phyloP scores from a whole-genome alignment of 2,329 filamentous ascomycete species.

The Fusarium clavum region DNA sequence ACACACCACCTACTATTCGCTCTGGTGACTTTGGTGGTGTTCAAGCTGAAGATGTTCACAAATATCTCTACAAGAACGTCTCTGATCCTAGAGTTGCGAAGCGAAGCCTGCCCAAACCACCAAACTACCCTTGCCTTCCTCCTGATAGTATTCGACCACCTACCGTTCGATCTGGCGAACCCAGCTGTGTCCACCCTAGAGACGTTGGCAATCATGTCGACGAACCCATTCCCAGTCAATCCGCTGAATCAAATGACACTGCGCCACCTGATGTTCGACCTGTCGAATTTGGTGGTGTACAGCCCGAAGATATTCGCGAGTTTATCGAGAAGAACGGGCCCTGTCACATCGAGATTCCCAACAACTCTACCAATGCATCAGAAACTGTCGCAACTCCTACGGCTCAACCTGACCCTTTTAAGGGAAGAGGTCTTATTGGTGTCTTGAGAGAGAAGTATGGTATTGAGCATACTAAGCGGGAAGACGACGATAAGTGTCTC shows the following conservation, averaged over 20 bases:
- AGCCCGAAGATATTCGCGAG: background rate
- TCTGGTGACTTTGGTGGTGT: background rate
- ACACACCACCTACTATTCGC: background rate
- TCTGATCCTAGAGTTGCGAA: background rate
- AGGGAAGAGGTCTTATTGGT: fast-evolving
- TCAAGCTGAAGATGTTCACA: background rate
- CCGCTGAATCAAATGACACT: background rate
- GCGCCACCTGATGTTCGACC: background rate
- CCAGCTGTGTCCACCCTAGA: too few relatives aligned
- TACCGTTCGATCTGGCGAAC: background rate
- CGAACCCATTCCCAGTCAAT: background rate
- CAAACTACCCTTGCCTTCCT: background rate
- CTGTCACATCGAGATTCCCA: background rate
- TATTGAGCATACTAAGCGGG: too few relatives aligned
- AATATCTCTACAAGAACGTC: background rate
- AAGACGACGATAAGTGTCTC: too few relatives aligned
- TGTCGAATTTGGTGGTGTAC: background rate
- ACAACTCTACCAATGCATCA: background rate
- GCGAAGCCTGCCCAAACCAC: background rate
- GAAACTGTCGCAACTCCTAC: background rate
- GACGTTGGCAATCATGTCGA: background rate
- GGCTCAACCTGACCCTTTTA: fast-evolving
- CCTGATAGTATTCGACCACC: background rate
- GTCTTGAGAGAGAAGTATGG: background rate
- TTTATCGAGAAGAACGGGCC: background rate